Percentiles rank a stretch among this genome's conserved stretches.
These are phyloP conservation scores for Agaricus sinodeliciosus DNA, from an alignment of 768 basidiomycete genomes.

Conservation along the genomic window DNA sequence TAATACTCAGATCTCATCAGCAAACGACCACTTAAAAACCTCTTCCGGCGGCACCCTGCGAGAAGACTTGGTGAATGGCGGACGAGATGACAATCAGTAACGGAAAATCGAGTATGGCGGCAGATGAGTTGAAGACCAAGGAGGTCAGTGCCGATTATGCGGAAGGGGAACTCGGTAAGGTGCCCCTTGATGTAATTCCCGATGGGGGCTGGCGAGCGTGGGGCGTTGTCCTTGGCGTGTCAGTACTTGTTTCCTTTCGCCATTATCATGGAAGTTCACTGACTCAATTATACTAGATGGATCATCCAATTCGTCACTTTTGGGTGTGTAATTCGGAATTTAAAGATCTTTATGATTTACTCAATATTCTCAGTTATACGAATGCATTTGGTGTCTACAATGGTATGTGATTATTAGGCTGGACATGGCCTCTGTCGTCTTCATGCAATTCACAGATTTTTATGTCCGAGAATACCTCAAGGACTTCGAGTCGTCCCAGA, in stretches of 20 bases:
- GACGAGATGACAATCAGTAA: background rate
- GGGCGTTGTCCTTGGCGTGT: slow-evolving; percentile 39
- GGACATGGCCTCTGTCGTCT: slow-evolving; percentile 14
- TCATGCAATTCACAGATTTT: slow-evolving; percentile 24
- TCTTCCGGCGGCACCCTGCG: no score
- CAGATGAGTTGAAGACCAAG: background rate
- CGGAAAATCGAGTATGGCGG: background rate
- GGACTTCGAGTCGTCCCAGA: slow-evolving; percentile 27
- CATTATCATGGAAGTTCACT: background rate
- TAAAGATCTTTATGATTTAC: background rate
- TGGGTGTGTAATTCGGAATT: slow-evolving; percentile 22
- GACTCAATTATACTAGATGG: slow-evolving; percentile 20
- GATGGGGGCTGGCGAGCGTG: slow-evolving; percentile 37
- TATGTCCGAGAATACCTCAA: slow-evolving; percentile 33
- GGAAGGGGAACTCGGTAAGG: background rate
- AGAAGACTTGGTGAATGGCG: no score
- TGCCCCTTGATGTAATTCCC: slow-evolving; percentile 4
- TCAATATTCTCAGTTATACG: slow-evolving; percentile 21
- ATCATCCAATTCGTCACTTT: slow-evolving; percentile 37
- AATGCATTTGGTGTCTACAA: slow-evolving; percentile 32
- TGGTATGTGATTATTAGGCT: slow-evolving; percentile 14
- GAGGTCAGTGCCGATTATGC: background rate
- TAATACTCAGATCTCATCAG: no score
- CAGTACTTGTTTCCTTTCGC: slow-evolving; percentile 11
- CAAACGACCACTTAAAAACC: no score